Base-by-base conservation (phyloP, 1,284 basidiomycete genomes). In the Volvariella volvacea region DNA sequence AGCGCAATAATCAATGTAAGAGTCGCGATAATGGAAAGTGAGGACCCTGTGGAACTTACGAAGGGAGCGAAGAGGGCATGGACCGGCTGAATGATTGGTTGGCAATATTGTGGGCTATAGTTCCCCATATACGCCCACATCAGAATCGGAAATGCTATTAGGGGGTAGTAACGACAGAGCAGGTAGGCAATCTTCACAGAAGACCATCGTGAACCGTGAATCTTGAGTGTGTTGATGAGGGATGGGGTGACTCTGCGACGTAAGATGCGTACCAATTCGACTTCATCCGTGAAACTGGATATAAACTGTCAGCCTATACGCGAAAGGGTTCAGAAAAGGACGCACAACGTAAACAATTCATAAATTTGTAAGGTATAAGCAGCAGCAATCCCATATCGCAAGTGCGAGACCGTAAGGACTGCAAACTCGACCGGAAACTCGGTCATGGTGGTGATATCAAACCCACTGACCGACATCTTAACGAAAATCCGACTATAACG, bases 111-210 rank as follows among this genome's bases (percentile, higher is more conserved):
- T 8, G 40, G 49, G 10, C 52, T 43, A 42, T 64, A 59, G 40
- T 60, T 47, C 3, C 55, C 53, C 17, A 62, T 51, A 39, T 63
- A 65, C 3, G 59, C 60, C 55, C 58, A 64, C 21, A 61, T 55
- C 4, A 64, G 47, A 9, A 60, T 8, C 4, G 60, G 51, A 60
- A 63, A 65, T 2, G 59, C 43, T 2, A 55, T 14, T 4, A 64
- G 44, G 21, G 63, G 57, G 41, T 65, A 67, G 46, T 65, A 67
- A 14, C 65, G 58, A 43, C 65, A 66, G 3, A 66, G 53, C 0
- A 67, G 52, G 45, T 68, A 69, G 16, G 62, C 48, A n/a, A 54
- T 49, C 47, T 67, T 67, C 48, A 67, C 56, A 3, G 57, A 60
- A n/a, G 59, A 62, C 64, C 65, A 64, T 14, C 55, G 55, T 16